Evolutionary conservation across 768 basidiomycete species (phyloP).

Genomic region (Termitomyces heimii): DNA sequence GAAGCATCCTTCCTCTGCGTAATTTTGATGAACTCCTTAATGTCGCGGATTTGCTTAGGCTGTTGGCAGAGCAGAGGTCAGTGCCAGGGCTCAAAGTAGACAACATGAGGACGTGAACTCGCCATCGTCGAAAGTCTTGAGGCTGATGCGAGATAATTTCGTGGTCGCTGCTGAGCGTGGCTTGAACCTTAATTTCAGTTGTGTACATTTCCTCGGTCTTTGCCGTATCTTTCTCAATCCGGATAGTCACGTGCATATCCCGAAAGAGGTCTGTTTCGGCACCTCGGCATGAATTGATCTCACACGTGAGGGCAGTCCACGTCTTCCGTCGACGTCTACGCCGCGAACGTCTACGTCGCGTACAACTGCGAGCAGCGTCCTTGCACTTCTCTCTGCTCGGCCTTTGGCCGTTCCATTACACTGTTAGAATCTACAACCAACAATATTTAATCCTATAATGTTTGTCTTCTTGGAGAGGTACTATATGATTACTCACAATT

Average conservation of each 20-base stretch:
- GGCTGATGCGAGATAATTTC: slow-evolving; percentile 19
- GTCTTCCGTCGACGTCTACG: not conserved
- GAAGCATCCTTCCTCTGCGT: slow-evolving; percentile 96
- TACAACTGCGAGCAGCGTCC: not conserved
- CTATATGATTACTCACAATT: not conserved
- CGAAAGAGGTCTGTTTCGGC: not conserved
- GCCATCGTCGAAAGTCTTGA: slow-evolving; percentile 37
- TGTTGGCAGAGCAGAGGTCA: slow-evolving; percentile 23
- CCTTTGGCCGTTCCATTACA: not conserved
- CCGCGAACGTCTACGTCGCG: not conserved
- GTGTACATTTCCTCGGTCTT: slow-evolving; percentile 21
- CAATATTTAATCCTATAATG: slow-evolving; percentile 12
- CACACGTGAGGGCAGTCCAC: not conserved
- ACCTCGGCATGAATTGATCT: slow-evolving; percentile 6
- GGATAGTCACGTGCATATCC: not conserved
- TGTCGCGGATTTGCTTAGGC: slow-evolving; percentile 98
- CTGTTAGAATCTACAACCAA: not conserved
- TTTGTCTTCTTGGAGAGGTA: slow-evolving; percentile 2
- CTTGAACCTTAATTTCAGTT: slow-evolving; percentile 28
- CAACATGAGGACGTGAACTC: slow-evolving; percentile 17
- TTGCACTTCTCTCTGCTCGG: not conserved
- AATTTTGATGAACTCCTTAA: slow-evolving; percentile 98
- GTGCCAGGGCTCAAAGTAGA: not conserved
- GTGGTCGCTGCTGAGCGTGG: slow-evolving; percentile 19
- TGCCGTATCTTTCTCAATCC: slow-evolving; percentile 8